These are phyloP conservation scores for Oryza meridionalis DNA, from an alignment of 176 grass and related monocot genomes.

Conservation along the genomic window DNA sequence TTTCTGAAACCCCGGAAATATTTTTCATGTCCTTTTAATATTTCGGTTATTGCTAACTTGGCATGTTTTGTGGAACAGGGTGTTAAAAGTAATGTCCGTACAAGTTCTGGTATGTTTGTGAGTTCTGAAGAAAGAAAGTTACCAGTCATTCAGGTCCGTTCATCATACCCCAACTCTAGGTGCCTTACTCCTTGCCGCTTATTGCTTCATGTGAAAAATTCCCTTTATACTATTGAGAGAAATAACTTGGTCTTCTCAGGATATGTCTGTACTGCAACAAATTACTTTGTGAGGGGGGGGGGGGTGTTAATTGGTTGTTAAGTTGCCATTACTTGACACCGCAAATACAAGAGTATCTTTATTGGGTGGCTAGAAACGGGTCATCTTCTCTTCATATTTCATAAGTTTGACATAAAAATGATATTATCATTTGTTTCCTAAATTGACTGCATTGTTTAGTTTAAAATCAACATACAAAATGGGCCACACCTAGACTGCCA, in stretches of 20 bases:
- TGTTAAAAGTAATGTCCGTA: slow-evolving; percentile 91
- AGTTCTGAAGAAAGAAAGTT: slow-evolving; percentile 67
- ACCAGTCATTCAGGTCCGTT: slow-evolving; percentile 77
- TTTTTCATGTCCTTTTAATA: slow-evolving; percentile 11
- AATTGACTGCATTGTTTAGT: neutral
- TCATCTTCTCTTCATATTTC: slow-evolving; percentile 3
- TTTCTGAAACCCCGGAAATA: neutral
- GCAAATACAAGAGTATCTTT: neutral
- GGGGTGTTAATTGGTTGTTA: neutral
- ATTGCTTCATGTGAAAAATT: neutral
- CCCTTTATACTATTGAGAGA: neutral
- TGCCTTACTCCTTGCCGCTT: neutral
- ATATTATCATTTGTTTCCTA: neutral
- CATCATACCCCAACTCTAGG: neutral
- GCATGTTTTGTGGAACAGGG: slow-evolving; percentile 50
- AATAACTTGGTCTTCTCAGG: neutral
- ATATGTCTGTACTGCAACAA: neutral
- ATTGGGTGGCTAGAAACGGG: neutral
- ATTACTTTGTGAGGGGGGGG: neutral
- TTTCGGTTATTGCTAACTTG: slow-evolving; percentile 6
- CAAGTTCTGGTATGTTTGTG: slow-evolving; percentile 97
- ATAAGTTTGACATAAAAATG: slow-evolving; percentile 13
- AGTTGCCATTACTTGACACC: neutral
- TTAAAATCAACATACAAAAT: slow-evolving; percentile 10
- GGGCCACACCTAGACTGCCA: neutral